A percentile compares a stretch with the other conserved stretches of the same genome.
phyloP scores from a whole-genome alignment of 352 stramenopile species.

The Saprolegnia parasitica region DNA sequence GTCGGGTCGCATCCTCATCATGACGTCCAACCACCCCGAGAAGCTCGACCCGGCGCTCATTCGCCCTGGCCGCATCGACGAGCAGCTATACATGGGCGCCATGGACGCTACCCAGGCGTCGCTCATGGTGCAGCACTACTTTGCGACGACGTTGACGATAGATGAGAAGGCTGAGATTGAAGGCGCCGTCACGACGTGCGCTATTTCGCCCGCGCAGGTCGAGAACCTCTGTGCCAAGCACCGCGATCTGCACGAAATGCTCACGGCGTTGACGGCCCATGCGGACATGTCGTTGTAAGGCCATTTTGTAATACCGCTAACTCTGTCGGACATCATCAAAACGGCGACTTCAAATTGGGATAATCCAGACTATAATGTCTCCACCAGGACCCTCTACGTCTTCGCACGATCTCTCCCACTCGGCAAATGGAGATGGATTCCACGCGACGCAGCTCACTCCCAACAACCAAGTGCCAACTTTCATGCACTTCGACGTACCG shows the following conservation, averaged over 20 bases:
- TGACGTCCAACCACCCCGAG: slow-evolving; percentile 92
- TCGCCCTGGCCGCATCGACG: slow-evolving; percentile 85
- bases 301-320: too few species aligned
- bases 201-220: slow-evolving; percentile 44
- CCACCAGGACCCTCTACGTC: too few species aligned
- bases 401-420: too few species aligned
- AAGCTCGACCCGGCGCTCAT: slow-evolving; percentile 90
- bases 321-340: too few species aligned
- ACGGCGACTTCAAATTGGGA: too few species aligned
- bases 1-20: slow-evolving; percentile 87
- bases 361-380: too few species aligned
- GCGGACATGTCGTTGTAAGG: too few species aligned
- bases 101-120: slow-evolving; percentile 45
- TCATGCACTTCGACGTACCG: too few species aligned
- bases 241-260: slow-evolving; percentile 35
- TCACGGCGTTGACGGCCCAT: slow-evolving; percentile 6
- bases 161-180: slow-evolving; percentile 32
- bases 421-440: too few species aligned
- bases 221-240: slow-evolving; percentile 54
- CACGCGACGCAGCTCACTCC: too few species aligned
- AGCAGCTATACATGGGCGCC: slow-evolving; percentile 69
- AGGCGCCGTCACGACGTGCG: slow-evolving; percentile 1
- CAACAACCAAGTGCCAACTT: too few species aligned
- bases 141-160: slow-evolving; percentile 33
- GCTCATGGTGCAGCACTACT: slow-evolving; percentile 77